A percentile compares a stretch with the other conserved stretches of the same genome.
Evolutionary conservation across 495 filamentous ascomycete genomes (phyloP).

Genomic region (Aspergillus sclerotioniger): DNA sequence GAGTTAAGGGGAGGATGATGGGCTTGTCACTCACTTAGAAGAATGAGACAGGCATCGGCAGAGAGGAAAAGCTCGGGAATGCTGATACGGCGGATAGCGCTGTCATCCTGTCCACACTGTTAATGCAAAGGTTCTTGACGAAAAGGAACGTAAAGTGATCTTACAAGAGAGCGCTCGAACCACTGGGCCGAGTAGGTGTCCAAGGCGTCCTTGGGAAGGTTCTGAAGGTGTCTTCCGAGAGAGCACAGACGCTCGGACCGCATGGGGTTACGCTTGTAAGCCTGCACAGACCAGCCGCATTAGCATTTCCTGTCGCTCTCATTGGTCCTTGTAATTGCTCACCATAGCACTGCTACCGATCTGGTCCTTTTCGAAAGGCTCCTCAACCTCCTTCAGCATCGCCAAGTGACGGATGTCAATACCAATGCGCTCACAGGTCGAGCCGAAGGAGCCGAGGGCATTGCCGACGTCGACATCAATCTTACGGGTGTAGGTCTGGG

Average conservation of each 20-base stretch:
- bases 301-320: constrained; percentile 9
- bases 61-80: constrained; percentile 80
- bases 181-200: constrained; percentile 84
- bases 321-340: constrained; percentile 15
- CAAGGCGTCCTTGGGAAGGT: constrained; percentile 63
- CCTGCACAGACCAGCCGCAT: constrained; percentile 41
- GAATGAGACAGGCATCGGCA: constrained; percentile 78
- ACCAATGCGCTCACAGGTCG: constrained; percentile 72
- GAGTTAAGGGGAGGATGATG: background rate
- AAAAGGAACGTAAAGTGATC: constrained; percentile 23
- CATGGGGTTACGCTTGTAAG: constrained; percentile 93
- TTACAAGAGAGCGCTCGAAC: constrained; percentile 65
- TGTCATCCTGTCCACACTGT: constrained; percentile 41
- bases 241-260: constrained; percentile 79
- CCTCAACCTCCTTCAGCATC: constrained; percentile 78
- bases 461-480: constrained; percentile 80
- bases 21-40: constrained; percentile 49
- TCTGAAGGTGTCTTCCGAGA: constrained; percentile 67
- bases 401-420: constrained; percentile 80
- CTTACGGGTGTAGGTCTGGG: constrained; percentile 82
- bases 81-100: constrained; percentile 65
- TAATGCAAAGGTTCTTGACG: constrained; percentile 10
- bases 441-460: constrained; percentile 77
- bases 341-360: constrained; percentile 55
- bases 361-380: constrained; percentile 77